Evolutionary conservation across 2,329 filamentous ascomycete species (phyloP), one percentile per base, ranked within the genome.

Genomic region (Colletotrichum lentis): DNA sequence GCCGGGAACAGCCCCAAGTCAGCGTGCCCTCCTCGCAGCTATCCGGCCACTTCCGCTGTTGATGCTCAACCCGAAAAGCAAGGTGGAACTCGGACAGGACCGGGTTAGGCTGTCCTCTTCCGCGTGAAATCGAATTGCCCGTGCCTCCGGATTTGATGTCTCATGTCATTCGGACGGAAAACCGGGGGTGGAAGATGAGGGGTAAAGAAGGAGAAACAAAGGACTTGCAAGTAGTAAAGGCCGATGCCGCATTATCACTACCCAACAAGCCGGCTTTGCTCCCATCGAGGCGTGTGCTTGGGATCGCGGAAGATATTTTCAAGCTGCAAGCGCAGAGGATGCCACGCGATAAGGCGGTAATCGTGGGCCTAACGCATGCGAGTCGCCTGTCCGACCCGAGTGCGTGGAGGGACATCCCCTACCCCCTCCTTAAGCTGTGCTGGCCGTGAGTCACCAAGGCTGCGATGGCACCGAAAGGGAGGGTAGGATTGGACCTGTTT

Each of bases 301-400:
- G 64, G 53, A 59, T 68, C 54, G 61, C 53, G 61, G 54, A 55
- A 55, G 47, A 60, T 60, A 59, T 60, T 59, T 31, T 43, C 27
- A 11, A 31, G 31, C 56, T 27, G 43, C 50, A 56, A 18, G 35
- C 52, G 53, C 39, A 67, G 57, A 62, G 54, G 39, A 57, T 68
- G 67, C 67, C 67, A 69, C 67, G 67, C 67, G 57, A 69, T 63
- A 69, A 67, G 67, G 53, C 55, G 56, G 58, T 22, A 37, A 37
- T 53, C 57, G 47, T 62, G 63, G 56, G 63, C 56, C 49, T 54
- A 53, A 22, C 24, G 60, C 41, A 24, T 41, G 56, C 62, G 62
- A 66, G 55, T 66, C 62, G 66, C 56, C 55, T 66, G 50, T 61
- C 52, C 52, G 53, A 69, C 57, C 63, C 67, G 53, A 59, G 27